A percentile compares a stretch with the other conserved stretches of the same genome.
Evolutionary conservation across 108 stramenopile genomes (phyloP).

Genomic region (Cyclotella choctawhatcheeana): DNA sequence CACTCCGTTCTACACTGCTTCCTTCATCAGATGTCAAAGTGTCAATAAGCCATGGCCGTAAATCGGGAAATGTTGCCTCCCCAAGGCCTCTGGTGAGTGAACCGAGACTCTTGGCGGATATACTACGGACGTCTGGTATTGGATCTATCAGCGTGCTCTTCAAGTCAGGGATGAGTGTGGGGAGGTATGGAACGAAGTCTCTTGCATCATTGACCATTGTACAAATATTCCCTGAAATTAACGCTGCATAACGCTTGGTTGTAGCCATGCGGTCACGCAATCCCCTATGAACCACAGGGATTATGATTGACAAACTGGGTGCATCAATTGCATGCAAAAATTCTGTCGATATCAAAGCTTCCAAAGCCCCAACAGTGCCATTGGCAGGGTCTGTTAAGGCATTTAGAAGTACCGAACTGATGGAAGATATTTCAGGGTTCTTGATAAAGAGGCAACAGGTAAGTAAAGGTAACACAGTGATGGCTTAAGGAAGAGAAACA

Average conservation of each 20-base stretch:
- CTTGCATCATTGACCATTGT: constrained; percentile 95
- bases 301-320: constrained; percentile 96
- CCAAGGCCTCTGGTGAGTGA: constrained; percentile 93
- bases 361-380: constrained; percentile 76
- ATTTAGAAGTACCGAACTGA: constrained; percentile 78
- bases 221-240: constrained; percentile 98
- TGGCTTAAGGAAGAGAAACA: too few species aligned
- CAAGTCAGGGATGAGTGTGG: constrained; percentile 91
- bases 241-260: constrained; percentile 93
- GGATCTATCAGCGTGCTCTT: constrained; percentile 92
- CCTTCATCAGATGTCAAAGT: constrained; percentile 76
- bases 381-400: constrained; percentile 94
- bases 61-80: constrained; percentile 87
- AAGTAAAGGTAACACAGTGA: too few species aligned
- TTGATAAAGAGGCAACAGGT: too few species aligned
- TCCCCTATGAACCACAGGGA: constrained; percentile 97
- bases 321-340: constrained; percentile 99
- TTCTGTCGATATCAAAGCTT: constrained; percentile 86
- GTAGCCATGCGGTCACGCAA: constrained; percentile 93
- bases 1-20: constrained; percentile 94
- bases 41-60: constrained; percentile 94
- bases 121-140: constrained; percentile 92
- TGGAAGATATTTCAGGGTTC: constrained; percentile 95
- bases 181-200: constrained; percentile 95
- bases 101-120: constrained; percentile 90